A percentile compares a stretch with the other conserved stretches of the same genome.
phyloP scores from a whole-genome alignment of 352 stramenopile species.

The Phytophthora parvispora region DNA sequence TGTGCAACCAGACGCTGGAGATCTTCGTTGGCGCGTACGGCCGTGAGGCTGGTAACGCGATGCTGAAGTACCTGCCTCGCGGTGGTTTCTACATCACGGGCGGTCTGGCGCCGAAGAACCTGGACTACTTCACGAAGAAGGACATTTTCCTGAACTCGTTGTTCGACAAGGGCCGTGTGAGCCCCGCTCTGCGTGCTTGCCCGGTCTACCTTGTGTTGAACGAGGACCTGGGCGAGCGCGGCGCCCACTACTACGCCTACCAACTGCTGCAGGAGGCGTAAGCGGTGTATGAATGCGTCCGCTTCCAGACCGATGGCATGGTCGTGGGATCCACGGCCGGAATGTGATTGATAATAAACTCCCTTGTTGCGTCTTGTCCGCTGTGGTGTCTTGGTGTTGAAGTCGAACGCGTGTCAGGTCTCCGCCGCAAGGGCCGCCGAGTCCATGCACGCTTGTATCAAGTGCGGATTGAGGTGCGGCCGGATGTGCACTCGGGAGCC shows the following conservation, averaged over 20 bases:
- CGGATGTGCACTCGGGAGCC: slow-evolving; percentile 1
- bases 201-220: slow-evolving; percentile 89
- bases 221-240: slow-evolving; percentile 87
- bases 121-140: slow-evolving; percentile 90
- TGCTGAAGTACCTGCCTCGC: slow-evolving; percentile 95
- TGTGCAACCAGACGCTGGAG: slow-evolving; percentile 89
- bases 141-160: slow-evolving; percentile 76
- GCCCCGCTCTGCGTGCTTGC: slow-evolving; percentile 63
- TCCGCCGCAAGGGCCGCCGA: slow-evolving; percentile 12
- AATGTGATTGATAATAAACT: slow-evolving; percentile 24
- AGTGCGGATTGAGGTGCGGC: slow-evolving; percentile 10
- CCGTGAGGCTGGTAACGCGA: slow-evolving; percentile 83
- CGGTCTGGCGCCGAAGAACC: slow-evolving; percentile 96
- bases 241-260: slow-evolving; percentile 87
- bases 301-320: not conserved
- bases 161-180: slow-evolving; percentile 90
- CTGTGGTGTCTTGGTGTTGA: slow-evolving; percentile 35
- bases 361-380: slow-evolving; percentile 8
- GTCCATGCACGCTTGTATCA: slow-evolving; percentile 30
- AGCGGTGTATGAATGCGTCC: not conserved
- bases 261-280: slow-evolving; percentile 47
- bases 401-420: slow-evolving; percentile 72
- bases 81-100: slow-evolving; percentile 97
- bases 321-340: not conserved
- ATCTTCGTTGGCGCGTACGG: slow-evolving; percentile 90